Evolutionary conservation across 176 grass and related monocot genomes (phyloP), one percentile per base, ranked within the genome.

Genomic region (Pontederia crassipes): DNA sequence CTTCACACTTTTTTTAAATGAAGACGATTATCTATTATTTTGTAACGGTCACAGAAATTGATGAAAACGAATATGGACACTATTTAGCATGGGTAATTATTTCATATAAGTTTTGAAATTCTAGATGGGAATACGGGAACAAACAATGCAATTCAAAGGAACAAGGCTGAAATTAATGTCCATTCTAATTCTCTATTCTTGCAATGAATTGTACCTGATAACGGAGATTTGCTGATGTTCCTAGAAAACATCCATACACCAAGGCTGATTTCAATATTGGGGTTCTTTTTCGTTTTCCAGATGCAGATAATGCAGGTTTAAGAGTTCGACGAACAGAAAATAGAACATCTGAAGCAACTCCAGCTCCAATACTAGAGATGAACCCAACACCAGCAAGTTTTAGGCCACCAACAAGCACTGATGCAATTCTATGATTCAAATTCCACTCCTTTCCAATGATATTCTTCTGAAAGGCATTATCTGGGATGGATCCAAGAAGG

Each of bases 401-500:
- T 52, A 85, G 8, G 45, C 93, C 87, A 61, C 93, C 93, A 76
- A 98, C 74, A 24, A 98, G 29, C 54, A 98, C 87, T 8, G 93
- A 75, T 46, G 81, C 87, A 76, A 98, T 69, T 67, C 93, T 82
- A 74, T 98, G 93, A 55, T 68, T 81, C 28, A 81, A 66, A 76
- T 78, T 83, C 87, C 93, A 98, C 58, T 83, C 79, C 69, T 77
- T 86, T 26, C 92, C 87, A 46, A 77, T 55, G 15, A 73, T 77
- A 71, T 72, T 89, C 72, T 91, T 98, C 80, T 98, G 87, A 64
- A 98, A 98, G 67, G 93, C 87, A 66, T 98, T 98, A 70, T 98
- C 93, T 64, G 93, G 93, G 45, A 98, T 48, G 67, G 93, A 85
- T 46, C 84, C 84, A 49, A 98, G 62, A 69, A 98, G 59, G 12